Percentiles rank a stretch among this genome's conserved stretches.
Conservation (phyloP, 495 filamentous ascomycete genomes). For the Xylaria telfairii region DNA sequence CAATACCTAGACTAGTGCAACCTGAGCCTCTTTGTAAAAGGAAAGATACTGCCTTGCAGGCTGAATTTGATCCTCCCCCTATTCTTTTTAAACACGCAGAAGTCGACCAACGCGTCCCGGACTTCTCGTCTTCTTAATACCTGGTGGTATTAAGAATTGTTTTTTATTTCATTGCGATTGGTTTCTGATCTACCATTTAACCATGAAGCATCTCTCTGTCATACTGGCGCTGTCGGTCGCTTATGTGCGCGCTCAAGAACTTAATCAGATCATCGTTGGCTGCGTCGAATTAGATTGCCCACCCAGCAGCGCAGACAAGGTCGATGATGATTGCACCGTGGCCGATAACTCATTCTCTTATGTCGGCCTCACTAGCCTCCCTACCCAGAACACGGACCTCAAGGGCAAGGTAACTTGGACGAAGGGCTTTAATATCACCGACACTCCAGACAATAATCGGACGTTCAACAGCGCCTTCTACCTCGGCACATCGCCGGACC, state of each 20-base stretch:
- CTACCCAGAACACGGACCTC: slow-evolving; percentile 21
- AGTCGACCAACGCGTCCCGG: neutral
- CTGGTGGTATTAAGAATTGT: neutral
- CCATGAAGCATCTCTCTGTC: neutral
- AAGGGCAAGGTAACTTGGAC: slow-evolving; percentile 33
- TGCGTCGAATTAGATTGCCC: slow-evolving; percentile 35
- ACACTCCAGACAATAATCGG: neutral
- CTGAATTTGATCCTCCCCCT: neutral
- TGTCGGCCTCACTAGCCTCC: slow-evolving; percentile 31
- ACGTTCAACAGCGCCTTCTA: slow-evolving; percentile 30
- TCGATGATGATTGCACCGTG: slow-evolving; percentile 33
- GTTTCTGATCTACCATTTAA: neutral
- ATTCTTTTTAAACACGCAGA: neutral
- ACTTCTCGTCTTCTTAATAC: neutral
- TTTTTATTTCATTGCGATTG: neutral
- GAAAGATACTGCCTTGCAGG: neutral
- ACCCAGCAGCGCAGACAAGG: slow-evolving; percentile 11
- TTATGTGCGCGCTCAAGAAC: slow-evolving; percentile 27
- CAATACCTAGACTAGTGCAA: neutral
- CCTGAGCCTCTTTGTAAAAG: neutral
- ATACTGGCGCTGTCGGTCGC: slow-evolving; percentile 15
- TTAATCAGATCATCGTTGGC: slow-evolving; percentile 35
- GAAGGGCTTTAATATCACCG: slow-evolving; percentile 30
- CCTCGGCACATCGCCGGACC: slow-evolving; percentile 28
- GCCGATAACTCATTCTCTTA: slow-evolving; percentile 29